phyloP scores from a whole-genome alignment of 495 filamentous ascomycete species.

The Trichoderma parareesei region DNA sequence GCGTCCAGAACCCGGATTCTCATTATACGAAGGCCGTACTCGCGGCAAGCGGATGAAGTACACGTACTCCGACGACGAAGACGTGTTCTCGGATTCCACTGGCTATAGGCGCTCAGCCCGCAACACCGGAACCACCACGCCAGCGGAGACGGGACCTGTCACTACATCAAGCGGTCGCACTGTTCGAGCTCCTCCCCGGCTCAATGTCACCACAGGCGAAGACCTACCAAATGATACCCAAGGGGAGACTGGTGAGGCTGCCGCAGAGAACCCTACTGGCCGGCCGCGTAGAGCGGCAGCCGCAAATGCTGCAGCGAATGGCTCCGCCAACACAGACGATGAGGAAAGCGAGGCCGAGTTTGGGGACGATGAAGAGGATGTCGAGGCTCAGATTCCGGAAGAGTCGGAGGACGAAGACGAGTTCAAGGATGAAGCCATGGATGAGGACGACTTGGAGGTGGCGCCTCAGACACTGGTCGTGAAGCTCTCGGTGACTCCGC shows the following conservation, averaged over 20 bases:
- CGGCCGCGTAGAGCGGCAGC: conserved; percentile 34
- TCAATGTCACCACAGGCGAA: conserved; percentile 62
- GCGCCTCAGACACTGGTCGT: conserved; percentile 50
- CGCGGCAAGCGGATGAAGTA: conserved; percentile 93
- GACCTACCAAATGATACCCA: conserved; percentile 16
- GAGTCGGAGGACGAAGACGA: conserved; percentile 46
- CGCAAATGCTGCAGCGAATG: conserved; percentile 30
- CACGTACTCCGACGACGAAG: conserved; percentile 88
- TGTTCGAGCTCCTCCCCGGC: conserved; percentile 64
- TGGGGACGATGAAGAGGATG: conserved; percentile 55
- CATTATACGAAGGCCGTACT: conserved; percentile 91
- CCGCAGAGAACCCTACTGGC: conserved; percentile 25
- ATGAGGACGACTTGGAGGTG: conserved; percentile 45
- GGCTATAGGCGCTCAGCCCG: conserved; percentile 61
- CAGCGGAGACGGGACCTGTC: conserved; percentile 65
- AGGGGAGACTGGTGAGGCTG: conserved; percentile 23
- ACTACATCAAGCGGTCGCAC: conserved; percentile 88
- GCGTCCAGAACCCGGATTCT: conserved; percentile 82
- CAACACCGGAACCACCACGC: conserved; percentile 62
- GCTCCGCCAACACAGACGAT: conserved; percentile 57
- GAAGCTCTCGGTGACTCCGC: conserved; percentile 42
- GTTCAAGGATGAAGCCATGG: conserved; percentile 47
- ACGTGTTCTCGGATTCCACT: conserved; percentile 64
- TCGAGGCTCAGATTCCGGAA: conserved; percentile 43
- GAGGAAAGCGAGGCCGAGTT: conserved; percentile 66